Evolutionary conservation across 495 filamentous ascomycete species (phyloP).

Genomic region (Evernia prunastri): DNA sequence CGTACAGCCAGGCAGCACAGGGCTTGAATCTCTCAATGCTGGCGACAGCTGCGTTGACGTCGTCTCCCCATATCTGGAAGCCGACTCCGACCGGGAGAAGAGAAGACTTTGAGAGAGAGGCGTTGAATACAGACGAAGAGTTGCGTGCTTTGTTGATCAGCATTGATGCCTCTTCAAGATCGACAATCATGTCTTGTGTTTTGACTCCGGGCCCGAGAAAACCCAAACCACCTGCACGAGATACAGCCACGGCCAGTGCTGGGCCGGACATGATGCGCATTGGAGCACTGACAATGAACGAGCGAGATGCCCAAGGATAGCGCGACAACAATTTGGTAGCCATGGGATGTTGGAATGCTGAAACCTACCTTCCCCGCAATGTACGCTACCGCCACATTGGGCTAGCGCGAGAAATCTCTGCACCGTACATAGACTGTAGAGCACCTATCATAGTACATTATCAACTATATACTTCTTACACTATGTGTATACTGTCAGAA

Average conservation of each 20-base stretch:
- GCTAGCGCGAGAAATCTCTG: no score
- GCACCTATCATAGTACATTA: no score
- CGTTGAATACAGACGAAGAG: slow-evolving; percentile 24
- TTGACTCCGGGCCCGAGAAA: slow-evolving; percentile 40
- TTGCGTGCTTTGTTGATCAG: slow-evolving; percentile 24
- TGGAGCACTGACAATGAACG: slow-evolving; percentile 62
- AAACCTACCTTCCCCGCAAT: no score
- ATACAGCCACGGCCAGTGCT: slow-evolving; percentile 51
- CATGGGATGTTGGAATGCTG: no score
- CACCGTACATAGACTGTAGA: no score
- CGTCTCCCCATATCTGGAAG: slow-evolving; percentile 52
- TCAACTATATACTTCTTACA: no score
- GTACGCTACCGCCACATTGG: no score
- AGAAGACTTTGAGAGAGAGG: slow-evolving; percentile 16
- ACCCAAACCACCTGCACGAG: slow-evolving; percentile 60
- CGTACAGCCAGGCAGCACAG: slow-evolving; percentile 66
- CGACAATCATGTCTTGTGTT: slow-evolving; percentile 30
- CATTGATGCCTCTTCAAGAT: slow-evolving; percentile 34
- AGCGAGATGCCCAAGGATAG: slow-evolving; percentile 59
- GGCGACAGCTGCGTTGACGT: slow-evolving; percentile 39
- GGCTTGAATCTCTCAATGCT: slow-evolving; percentile 47
- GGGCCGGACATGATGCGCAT: slow-evolving; percentile 66
- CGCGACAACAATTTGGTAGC: slow-evolving; percentile 15
- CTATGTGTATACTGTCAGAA: no score
- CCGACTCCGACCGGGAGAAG: slow-evolving; percentile 57